phyloP scores from a whole-genome alignment of 352 stramenopile genomes.

The Phytophthora foliorum region DNA sequence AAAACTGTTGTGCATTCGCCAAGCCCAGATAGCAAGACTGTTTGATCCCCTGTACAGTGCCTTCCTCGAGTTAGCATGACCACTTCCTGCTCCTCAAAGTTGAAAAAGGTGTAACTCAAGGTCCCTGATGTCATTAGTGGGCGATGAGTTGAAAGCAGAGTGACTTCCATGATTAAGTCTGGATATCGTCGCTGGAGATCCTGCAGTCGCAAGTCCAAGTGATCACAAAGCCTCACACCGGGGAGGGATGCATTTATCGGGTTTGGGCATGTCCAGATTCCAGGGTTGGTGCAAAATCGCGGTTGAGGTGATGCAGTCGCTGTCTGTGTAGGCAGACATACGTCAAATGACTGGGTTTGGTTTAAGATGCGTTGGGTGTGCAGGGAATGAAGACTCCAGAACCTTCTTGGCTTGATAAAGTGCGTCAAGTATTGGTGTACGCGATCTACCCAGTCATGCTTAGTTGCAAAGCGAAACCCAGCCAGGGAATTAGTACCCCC shows the following conservation, averaged over 20 bases:
- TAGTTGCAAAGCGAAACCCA: slow-evolving; percentile 38
- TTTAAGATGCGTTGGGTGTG: too few relatives aligned
- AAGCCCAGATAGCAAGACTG: background rate
- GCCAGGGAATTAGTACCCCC: too few relatives aligned
- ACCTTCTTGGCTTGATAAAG: slow-evolving; percentile 1
- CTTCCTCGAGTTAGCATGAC: slow-evolving; percentile 44
- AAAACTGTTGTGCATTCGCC: slow-evolving; percentile 44
- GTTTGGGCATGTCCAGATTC: slow-evolving; percentile 29
- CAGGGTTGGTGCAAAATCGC: slow-evolving; percentile 36
- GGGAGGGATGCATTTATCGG: slow-evolving; percentile 8
- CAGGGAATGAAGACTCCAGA: slow-evolving; percentile 35
- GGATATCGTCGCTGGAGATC: slow-evolving; percentile 30
- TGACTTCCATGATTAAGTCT: slow-evolving; percentile 36
- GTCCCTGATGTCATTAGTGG: slow-evolving; percentile 7
- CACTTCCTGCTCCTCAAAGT: slow-evolving; percentile 38
- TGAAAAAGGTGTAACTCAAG: slow-evolving; percentile 7
- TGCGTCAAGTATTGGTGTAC: slow-evolving; percentile 42
- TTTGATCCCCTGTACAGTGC: slow-evolving; percentile 4
- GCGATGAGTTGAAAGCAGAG: slow-evolving; percentile 20
- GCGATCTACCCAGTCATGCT: slow-evolving; percentile 52
- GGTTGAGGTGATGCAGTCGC: slow-evolving; percentile 11
- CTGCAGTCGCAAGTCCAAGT: slow-evolving; percentile 34
- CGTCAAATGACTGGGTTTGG: too few relatives aligned
- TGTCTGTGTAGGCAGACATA: too few relatives aligned
- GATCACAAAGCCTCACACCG: slow-evolving; percentile 38